Base-by-base conservation (phyloP, 2,329 filamentous ascomycete genomes). In the Phoma herbarum region DNA sequence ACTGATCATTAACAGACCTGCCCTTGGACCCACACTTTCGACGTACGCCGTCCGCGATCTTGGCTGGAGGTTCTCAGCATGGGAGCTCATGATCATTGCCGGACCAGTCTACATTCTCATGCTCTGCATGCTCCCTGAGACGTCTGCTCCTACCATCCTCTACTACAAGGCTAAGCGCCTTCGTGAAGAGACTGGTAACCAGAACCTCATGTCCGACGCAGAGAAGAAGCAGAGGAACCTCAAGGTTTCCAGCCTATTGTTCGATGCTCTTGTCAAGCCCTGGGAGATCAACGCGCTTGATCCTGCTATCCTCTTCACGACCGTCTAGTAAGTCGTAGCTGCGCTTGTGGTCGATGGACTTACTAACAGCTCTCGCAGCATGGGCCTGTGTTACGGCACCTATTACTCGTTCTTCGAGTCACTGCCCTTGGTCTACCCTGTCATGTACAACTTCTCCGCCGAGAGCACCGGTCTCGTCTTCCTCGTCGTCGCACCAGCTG, bases 281-380 rank as follows among this genome's bases (percentile, higher is more conserved):
- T 91, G 96, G 80, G 90, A 94, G 79, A 86, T 96, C 7, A 86
- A 96, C 35, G 92, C 93, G 71, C 79, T 86, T 58, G 92, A 96
- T 76, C 86, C 91, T 18, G 95, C 96, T 67, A 90, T 96, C 45
- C 84, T 96, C 59, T 86, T 94, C 68, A 89, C 95, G 63, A 88
- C 88, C 0, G 65, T 96, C 1, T 96, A 96, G 55, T 52, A 33
- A 37, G 55, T 49, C n/a, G 2, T 6, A 23, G 8, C 3, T n/a
- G 20, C 43, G 18, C 11, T 22, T 7, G 8, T 23, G 6, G 9
- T 4, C 3, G 26, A 1, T 11, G 4, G 14, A 3, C 2, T 11
- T 12, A 5, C 54, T 57, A 29, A 57, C 43, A 35, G 10, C 5
- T n/a, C 2, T 8, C 18, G 11, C 25, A 57, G 54, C 49, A 94